Conservation (phyloP, 139 green algal species). For the Gonium pectorale region DNA sequence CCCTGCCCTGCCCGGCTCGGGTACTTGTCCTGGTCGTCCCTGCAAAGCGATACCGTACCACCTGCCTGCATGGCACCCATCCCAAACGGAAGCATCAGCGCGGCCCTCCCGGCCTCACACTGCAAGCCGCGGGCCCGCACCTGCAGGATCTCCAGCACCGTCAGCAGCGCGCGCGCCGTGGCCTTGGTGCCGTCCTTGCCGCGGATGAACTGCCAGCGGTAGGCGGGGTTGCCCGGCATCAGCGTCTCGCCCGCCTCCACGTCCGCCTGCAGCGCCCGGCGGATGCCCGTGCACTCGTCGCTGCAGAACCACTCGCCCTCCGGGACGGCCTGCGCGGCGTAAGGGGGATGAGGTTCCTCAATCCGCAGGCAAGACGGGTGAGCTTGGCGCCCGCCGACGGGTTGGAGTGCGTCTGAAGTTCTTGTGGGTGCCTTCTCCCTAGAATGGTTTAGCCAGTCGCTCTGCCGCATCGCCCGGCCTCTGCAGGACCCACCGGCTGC, state of each 20-base stretch:
- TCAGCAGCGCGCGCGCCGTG: conserved; percentile 41
- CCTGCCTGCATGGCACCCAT: no score
- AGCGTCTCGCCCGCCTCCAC: conserved; percentile 60
- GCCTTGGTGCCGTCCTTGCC: conserved; percentile 47
- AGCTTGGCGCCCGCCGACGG: no score
- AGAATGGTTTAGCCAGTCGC: no score
- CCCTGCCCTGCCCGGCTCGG: no score
- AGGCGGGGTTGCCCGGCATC: conserved; percentile 45
- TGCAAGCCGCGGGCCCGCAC: neutral
- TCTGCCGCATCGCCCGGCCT: no score
- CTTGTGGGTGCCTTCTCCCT: no score
- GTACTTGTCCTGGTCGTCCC: no score
- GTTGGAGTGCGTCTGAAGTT: neutral
- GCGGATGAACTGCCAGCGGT: conserved; percentile 52
- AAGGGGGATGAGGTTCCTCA: neutral
- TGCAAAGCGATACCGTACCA: no score
- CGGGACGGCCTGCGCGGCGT: conserved; percentile 50
- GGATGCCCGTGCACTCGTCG: conserved; percentile 72
- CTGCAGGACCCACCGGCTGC: no score
- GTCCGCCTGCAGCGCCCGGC: conserved; percentile 52
- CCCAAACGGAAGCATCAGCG: no score
- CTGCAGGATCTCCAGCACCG: conserved; percentile 63
- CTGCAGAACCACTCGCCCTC: conserved; percentile 92
- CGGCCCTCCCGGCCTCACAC: no score
- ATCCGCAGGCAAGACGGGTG: neutral